These are phyloP conservation scores for Pseudogymnoascus sp. DNA, from an alignment of 2,329 filamentous ascomycete species.

Conservation along the genomic window DNA sequence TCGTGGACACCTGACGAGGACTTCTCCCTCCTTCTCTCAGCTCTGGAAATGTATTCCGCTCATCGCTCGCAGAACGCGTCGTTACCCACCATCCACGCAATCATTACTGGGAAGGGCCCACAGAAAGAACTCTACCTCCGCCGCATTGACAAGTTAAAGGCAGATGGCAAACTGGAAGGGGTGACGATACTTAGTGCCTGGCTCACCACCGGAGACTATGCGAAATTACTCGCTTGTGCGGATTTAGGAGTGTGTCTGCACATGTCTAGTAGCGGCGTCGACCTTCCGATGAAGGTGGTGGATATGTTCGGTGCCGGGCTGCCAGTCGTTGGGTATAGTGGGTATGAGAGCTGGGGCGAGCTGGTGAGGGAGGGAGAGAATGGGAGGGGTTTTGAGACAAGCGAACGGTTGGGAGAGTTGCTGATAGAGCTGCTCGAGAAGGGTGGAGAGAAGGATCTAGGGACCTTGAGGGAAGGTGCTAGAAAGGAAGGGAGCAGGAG, in stretches of 20 bases:
- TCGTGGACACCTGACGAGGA: conserved; percentile 98
- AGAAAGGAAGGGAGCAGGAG: conserved; percentile 63
- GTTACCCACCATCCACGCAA: conserved; percentile 60
- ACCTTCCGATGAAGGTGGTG: conserved; percentile 97
- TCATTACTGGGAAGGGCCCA: conserved; percentile 93
- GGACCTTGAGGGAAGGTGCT: conserved; percentile 58
- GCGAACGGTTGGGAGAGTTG: conserved; percentile 54
- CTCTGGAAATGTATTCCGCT: conserved; percentile 65
- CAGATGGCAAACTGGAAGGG: conserved; percentile 54
- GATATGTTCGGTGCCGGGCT: conserved; percentile 97
- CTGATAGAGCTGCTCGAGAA: conserved; percentile 56
- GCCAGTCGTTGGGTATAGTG: conserved; percentile 78
- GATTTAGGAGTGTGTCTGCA: conserved; percentile 89
- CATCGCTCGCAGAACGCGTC: conserved; percentile 31
- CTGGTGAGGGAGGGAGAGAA: conserved; percentile 83
- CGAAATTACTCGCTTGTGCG: conserved; percentile 70
- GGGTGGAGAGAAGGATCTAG: conserved; percentile 46
- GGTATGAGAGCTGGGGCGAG: conserved; percentile 83
- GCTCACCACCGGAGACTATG: conserved; percentile 78
- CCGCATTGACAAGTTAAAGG: conserved; percentile 53
- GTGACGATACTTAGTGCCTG: conserved; percentile 74
- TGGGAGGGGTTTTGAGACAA: conserved; percentile 73
- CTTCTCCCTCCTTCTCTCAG: conserved; percentile 78
- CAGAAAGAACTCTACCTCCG: conserved; percentile 68
- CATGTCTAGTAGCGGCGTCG: conserved; percentile 87